A percentile compares a stretch with the other conserved stretches of the same genome.
phyloP scores from a whole-genome alignment of 2,329 filamentous ascomycete genomes.

The Boeremia lycopersici region DNA sequence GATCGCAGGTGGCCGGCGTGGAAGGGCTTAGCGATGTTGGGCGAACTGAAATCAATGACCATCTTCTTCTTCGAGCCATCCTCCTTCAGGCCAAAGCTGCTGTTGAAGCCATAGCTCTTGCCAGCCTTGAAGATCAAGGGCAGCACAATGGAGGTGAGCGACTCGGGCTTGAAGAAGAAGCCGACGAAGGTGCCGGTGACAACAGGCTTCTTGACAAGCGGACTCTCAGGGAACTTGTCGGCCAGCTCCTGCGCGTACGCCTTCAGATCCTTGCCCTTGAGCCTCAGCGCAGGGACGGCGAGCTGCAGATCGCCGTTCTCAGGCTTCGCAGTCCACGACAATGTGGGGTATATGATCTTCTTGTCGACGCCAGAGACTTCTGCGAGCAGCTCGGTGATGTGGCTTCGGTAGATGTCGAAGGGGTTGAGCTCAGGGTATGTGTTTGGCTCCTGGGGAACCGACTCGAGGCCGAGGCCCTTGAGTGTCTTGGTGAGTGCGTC shows the following conservation, averaged over 20 bases:
- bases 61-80: slow-evolving; percentile 71
- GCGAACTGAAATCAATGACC: slow-evolving; percentile 82
- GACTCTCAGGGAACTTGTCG: slow-evolving; percentile 72
- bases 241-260: slow-evolving; percentile 62
- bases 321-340: slow-evolving; percentile 78
- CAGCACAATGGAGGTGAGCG: slow-evolving; percentile 69
- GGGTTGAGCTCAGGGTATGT: slow-evolving; percentile 72
- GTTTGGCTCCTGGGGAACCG: slow-evolving; percentile 48
- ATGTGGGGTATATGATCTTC: slow-evolving; percentile 72
- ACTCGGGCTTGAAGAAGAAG: slow-evolving; percentile 78
- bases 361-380: slow-evolving; percentile 73
- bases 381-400: slow-evolving; percentile 72
- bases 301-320: slow-evolving; percentile 85
- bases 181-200: slow-evolving; percentile 72
- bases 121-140: slow-evolving; percentile 71
- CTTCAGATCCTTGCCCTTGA: slow-evolving; percentile 69
- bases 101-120: slow-evolving; percentile 67
- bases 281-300: slow-evolving; percentile 76
- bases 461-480: slow-evolving; percentile 45
- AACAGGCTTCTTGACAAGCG: slow-evolving; percentile 73
- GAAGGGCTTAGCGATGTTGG: slow-evolving; percentile 86
- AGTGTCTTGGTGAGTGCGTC: slow-evolving; percentile 48
- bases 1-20: slow-evolving; percentile 76
- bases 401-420: slow-evolving; percentile 78
- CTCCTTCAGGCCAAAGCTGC: slow-evolving; percentile 60